Evolutionary conservation across 139 green algal genomes (phyloP), one percentile per base, ranked within the genome.

Genomic region (Yamagishiella unicocca): DNA sequence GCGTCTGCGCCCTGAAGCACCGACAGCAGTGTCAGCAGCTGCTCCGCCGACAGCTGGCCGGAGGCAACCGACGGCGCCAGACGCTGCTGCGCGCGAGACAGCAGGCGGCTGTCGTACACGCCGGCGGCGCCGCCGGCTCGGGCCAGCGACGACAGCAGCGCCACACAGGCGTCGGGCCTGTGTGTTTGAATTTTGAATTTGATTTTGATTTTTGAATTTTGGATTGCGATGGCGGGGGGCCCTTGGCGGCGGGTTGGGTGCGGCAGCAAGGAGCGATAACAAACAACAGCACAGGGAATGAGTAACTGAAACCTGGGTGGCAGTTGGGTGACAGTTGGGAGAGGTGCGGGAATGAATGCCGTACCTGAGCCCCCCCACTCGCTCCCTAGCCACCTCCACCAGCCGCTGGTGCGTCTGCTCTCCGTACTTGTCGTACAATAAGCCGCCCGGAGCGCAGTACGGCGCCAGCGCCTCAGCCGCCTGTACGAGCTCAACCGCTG

Each of bases 91-190:
- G 24, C n/a, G 9, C n/a, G 29, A 5, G 37, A 17, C 58, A 85
- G 40, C 40, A 62, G 40, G 27, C 78, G 61, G 40, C 31, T 35
- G 53, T 84, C 54, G 37, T 24, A 31, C 38, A 3, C 14, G 38
- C 0, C 1, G 27, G 25, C 27, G 33, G 43, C 10, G 64, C 19
- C 4, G 1, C 62, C 33, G n/a, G 45, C 31, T 4, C 38, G 62
- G 64, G 31, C 27, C 22, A 78, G 80, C 17, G 33, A 12, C 19
- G 25, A 43, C n/a, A 86, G 64, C 17, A 86, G 64, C 25, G 80
- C 37, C 8, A 86, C 38, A 43, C 62, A 74, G n/a, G 43, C 62
- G 42, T 86, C 80, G 43, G 80, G 64, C 42, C 80, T 86, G 80
- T 1, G 42, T 38, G 37, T n/a, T n/a, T n/a, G n/a, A n/a, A n/a